These are phyloP conservation scores for Carex scoparia DNA, from an alignment of 176 grass and related monocot species.

Conservation along the genomic window DNA sequence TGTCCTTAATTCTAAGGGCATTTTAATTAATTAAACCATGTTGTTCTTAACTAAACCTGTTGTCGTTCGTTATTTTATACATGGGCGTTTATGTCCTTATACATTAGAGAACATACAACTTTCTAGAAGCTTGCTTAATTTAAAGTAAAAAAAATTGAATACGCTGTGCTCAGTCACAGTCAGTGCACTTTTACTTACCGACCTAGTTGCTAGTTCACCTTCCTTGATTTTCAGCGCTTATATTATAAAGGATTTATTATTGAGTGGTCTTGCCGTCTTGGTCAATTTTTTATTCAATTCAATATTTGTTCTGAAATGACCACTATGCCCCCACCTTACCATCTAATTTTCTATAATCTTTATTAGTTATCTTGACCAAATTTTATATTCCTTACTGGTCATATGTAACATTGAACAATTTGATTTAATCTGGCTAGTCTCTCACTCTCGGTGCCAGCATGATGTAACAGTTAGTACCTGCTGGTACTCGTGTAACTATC, in stretches of 20 bases:
- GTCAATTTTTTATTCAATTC: not conserved
- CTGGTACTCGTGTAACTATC: not conserved
- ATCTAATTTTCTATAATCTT: not conserved
- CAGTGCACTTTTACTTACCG: not conserved
- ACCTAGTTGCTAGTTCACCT: not conserved
- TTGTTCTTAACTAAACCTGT: not conserved
- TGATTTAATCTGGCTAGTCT: not conserved
- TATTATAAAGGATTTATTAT: not conserved
- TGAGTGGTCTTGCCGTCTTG: not conserved
- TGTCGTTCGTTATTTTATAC: not conserved
- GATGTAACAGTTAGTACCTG: not conserved
- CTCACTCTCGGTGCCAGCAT: not conserved
- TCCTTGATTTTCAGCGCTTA: not conserved
- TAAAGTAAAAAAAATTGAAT: constrained; percentile 8
- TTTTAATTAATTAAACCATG: too few species aligned
- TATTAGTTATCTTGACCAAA: not conserved
- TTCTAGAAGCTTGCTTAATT: constrained; percentile 3
- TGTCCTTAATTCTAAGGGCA: not conserved
- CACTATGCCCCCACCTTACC: not conserved
- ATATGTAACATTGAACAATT: not conserved
- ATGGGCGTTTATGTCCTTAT: not conserved
- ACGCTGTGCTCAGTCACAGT: not conserved
- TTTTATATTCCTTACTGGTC: not conserved
- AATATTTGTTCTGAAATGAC: not conserved
- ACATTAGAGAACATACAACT: not conserved